Base-by-base conservation (phyloP, 1,284 basidiomycete genomes). In the Stereum hirsutum region DNA sequence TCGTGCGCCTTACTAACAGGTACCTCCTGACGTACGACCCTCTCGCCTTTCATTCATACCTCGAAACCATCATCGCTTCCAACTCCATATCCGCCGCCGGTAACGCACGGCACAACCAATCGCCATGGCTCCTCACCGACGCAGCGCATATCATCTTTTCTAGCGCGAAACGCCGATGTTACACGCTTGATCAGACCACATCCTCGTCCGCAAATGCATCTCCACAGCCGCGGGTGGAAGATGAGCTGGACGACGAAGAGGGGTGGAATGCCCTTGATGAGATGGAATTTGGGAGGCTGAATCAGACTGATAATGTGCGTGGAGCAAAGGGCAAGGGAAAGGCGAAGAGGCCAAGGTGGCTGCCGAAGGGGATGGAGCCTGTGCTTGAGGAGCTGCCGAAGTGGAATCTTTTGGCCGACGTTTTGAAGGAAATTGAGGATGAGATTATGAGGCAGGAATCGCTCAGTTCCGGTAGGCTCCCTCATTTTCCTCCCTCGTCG, bases 311-410 rank as follows among this genome's bases (percentile, higher is more conserved):
- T 15, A 21, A 23, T 17, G n/a, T n/a, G n/a, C n/a, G n/a, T n/a
- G n/a, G n/a, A n/a, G 7, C 38, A 27, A 34, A 30, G n/a, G 15
- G 11, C 12, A 35, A 36, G 31, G 32, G 21, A 17, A 42, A 43
- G 19, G 33, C 43, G 21, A 37, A 43, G 42, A 50, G 58, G n/a
- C 54, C 57, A 24, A 61, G 52, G 27, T 89, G 90, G 81, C 54
- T 93, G 8, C 88, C 91, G 0, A 70, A 78, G 7, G 85, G 80
- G 0, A 83, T 96, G 56, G 81, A 90, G 32, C 88, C 90, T 0
- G 78, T 93, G 0, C 69, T 99, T 15, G 95, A 99, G 60, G 94
- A 97, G 58, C 74, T 89, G 31, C 95, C 95, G 0, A 99, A 99
- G 58, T 99, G 96, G 95, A 75, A 74, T 41, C 62, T 97, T 3